Evolutionary conservation across 2,329 filamentous ascomycete species (phyloP), one percentile per base, ranked within the genome.

Genomic region (Aspergillus latus): DNA sequence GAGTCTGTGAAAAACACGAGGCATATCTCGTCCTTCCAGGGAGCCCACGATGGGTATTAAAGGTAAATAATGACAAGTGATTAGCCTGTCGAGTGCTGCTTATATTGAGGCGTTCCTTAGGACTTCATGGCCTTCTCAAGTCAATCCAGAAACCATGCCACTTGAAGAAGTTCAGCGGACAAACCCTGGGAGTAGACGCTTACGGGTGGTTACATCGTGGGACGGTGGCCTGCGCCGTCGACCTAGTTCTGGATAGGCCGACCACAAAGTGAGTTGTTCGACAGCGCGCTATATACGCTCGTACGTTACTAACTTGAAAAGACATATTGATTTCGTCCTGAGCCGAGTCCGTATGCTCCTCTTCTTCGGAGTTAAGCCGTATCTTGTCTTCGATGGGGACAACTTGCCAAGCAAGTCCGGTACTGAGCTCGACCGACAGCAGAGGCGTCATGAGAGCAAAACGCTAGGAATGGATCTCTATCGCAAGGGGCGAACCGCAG

Each of bases 151-250:
- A 89, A 69, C 89, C 89, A 69, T 89, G 85, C 49, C 89, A 90
- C 65, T 81, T 99, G 58, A 95, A 92, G 72, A 92, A 92, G 68
- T 97, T 89, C 73, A 78, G 84, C 10, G 94, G 93, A 50, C 87
- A 96, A 75, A 96, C 89, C 1, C 83, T 99, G 46, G 95, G 89
- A n/a, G 87, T 99, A 36, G 94, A 99, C 74, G 93, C 89, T 56
- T 99, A 99, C 81, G 94, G 93, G 72, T 99, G 95, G 94, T 86
- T 99, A 54, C 94, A 99, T 74, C 88, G 94, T 64, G 95, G 92
- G 52, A 92, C 92, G 46, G 87, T 95, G 62, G 84, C 90, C 49
- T 97, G 93, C 78, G 91, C 93, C 61, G 85, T 94, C 67, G 94
- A 97, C 67, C 83, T 99, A 60, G 94, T 92, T 36, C 83, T 93